These are phyloP conservation scores for Cyclostephanos invisitatus DNA, from an alignment of 108 stramenopile species.

Conservation along the genomic window DNA sequence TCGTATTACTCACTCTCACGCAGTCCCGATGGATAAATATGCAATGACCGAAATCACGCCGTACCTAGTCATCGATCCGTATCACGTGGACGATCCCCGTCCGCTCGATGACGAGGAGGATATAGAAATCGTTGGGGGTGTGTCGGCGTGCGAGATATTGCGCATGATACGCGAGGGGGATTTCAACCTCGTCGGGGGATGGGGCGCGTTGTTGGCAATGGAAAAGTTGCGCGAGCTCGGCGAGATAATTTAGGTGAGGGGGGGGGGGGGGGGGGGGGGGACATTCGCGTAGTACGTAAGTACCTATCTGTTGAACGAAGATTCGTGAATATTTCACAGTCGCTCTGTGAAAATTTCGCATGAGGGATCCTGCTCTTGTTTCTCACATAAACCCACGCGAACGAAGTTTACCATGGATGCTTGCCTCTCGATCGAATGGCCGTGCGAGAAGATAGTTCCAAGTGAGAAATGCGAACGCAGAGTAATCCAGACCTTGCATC, in stretches of 20 bases:
- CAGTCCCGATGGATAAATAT: conserved; percentile 84
- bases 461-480: background rate
- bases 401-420: background rate
- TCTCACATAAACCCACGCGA: background rate
- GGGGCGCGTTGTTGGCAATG: conserved; percentile 70
- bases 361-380: too few relatives aligned
- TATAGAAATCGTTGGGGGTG: conserved; percentile 71
- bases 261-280: background rate
- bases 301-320: too few relatives aligned
- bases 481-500: background rate
- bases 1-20: background rate
- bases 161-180: conserved; percentile 65
- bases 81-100: conserved; percentile 61
- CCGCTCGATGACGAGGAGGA: conserved; percentile 84
- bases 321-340: background rate
- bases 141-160: conserved; percentile 63
- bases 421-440: background rate
- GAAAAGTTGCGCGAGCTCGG: conserved; percentile 76
- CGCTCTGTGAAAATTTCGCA: too few relatives aligned
- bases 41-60: conserved; percentile 62
- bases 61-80: conserved; percentile 75
- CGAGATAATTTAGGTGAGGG: conserved; percentile 29
- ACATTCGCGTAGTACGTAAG: background rate
- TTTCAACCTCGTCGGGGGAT: conserved; percentile 82
- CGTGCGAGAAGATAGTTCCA: background rate